Evolutionary conservation across 2,329 filamentous ascomycete species (phyloP).

Genomic region (Metarhizium humberi): DNA sequence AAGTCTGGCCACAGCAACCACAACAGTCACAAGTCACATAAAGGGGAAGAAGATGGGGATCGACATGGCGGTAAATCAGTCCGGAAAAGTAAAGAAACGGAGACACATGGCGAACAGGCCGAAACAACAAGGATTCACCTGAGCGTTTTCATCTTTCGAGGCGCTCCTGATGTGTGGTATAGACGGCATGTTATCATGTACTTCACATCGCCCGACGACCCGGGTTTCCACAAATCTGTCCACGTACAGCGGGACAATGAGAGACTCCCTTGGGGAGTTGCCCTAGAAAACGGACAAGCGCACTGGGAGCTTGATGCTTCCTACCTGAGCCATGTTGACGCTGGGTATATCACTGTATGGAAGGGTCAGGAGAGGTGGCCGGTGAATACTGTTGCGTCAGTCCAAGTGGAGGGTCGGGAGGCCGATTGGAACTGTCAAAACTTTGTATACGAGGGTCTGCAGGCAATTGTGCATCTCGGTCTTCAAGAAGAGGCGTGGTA

Average conservation of each 20-base stretch:
- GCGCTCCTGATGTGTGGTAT: neutral
- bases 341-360: neutral
- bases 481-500: neutral
- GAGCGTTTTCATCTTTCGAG: neutral
- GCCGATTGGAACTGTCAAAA: neutral
- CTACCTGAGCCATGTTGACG: neutral
- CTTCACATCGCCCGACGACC: neutral
- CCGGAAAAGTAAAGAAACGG: too few relatives aligned
- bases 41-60: neutral
- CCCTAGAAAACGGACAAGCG: neutral
- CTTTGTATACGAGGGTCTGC: neutral
- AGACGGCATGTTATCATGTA: neutral
- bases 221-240: neutral
- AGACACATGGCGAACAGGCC: neutral
- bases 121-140: neutral
- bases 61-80: neutral
- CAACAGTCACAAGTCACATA: neutral
- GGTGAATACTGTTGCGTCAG: neutral
- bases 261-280: neutral
- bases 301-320: neutral
- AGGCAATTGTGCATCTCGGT: neutral
- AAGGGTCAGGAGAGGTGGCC: neutral
- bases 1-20: neutral
- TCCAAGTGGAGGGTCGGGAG: neutral
- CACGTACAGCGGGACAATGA: neutral